These are phyloP conservation scores for Urostyla sp. DNA, from an alignment of 73 alveolate species.

Conservation along the genomic window DNA sequence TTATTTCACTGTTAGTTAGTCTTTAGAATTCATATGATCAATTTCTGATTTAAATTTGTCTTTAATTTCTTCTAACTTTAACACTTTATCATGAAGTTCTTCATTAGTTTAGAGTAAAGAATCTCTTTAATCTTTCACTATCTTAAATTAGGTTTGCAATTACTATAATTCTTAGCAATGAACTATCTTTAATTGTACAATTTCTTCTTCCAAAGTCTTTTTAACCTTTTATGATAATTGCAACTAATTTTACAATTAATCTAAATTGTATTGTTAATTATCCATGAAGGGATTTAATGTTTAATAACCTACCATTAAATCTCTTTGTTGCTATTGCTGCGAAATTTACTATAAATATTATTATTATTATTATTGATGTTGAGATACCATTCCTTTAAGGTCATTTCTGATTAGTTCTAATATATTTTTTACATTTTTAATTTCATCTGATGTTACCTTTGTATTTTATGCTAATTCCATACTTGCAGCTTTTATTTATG, in stretches of 20 bases:
- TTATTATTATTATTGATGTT: neutral
- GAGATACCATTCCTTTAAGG: neutral
- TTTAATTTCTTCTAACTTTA: neutral
- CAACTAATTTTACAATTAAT: conserved; percentile 15
- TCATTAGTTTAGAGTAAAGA: conserved; percentile 1
- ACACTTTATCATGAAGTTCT: conserved; percentile 13
- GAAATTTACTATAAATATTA: neutral
- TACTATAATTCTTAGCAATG: conserved; percentile 42
- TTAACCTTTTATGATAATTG: conserved; percentile 44
- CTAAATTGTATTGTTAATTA: neutral
- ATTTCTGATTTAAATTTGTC: conserved; percentile 10
- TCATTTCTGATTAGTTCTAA: conserved; percentile 31
- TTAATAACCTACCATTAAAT: conserved; percentile 1
- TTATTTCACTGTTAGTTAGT: neutral
- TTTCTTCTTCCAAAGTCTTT: conserved; percentile 50
- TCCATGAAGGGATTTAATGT: neutral
- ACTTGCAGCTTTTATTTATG: conserved; percentile 67
- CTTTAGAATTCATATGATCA: neutral
- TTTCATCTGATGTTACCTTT: conserved; percentile 60
- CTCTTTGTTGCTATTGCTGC: neutral
- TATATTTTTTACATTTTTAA: conserved; percentile 25
- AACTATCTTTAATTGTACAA: conserved; percentile 42
- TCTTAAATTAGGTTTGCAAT: neutral
- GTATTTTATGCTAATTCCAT: conserved; percentile 70
- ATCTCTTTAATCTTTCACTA: conserved; percentile 7